Conservation (phyloP, 2,329 filamentous ascomycete species). For the Albophoma yamanashiensis region DNA sequence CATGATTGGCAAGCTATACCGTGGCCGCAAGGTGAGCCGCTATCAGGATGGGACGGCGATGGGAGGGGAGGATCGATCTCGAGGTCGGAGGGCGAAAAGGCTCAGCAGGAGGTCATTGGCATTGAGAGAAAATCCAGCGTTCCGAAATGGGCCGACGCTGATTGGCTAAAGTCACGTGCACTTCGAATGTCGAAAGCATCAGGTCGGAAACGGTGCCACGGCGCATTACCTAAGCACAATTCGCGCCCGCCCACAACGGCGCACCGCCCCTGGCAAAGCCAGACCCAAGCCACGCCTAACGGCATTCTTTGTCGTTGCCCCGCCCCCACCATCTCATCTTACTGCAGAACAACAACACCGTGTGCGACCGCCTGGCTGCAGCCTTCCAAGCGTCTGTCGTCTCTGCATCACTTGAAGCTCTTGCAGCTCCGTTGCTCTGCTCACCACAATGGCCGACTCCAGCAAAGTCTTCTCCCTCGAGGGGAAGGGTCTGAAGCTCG, state of each 20-base stretch:
- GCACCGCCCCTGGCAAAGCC: not conserved
- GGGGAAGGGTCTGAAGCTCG: constrained; percentile 85
- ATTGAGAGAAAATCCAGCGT: constrained; percentile 30
- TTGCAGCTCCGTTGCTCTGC: constrained; percentile 1
- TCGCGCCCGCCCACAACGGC: not conserved
- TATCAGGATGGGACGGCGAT: constrained; percentile 25
- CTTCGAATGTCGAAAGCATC: not conserved
- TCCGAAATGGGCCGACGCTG: constrained; percentile 32
- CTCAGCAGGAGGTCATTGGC: constrained; percentile 25
- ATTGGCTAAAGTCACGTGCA: constrained; percentile 28
- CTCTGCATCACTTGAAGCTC: not conserved
- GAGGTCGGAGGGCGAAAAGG: constrained; percentile 26
- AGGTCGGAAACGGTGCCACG: not conserved
- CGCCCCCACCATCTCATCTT: constrained; percentile 17
- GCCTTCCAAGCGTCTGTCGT: not conserved
- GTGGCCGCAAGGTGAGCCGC: constrained; percentile 25
- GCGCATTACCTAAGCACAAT: not conserved
- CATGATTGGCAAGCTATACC: constrained; percentile 55
- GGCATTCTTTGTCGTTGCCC: constrained; percentile 9
- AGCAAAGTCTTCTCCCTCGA: constrained; percentile 77
- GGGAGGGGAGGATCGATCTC: constrained; percentile 21
- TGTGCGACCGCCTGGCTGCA: not conserved
- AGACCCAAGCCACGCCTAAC: not conserved
- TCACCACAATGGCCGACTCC: constrained; percentile 17
- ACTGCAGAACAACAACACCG: not conserved